Percentiles rank a stretch among this genome's conserved stretches.
These are phyloP conservation scores for Pseudofabraea citricarpa DNA, from an alignment of 2,329 filamentous ascomycete species.

Conservation along the genomic window DNA sequence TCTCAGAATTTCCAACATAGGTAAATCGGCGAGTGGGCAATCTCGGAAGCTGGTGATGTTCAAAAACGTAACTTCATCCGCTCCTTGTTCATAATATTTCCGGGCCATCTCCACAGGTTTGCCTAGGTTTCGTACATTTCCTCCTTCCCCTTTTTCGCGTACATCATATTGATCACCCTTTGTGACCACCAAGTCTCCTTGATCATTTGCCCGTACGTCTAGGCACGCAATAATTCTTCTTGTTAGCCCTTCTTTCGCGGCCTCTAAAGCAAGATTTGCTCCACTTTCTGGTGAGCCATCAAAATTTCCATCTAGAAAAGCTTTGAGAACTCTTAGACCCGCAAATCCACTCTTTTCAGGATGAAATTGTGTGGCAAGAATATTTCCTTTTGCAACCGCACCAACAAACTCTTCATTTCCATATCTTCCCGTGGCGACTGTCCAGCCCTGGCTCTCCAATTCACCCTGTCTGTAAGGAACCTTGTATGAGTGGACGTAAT, in stretches of 20 bases:
- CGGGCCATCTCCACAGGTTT: constrained; percentile 95
- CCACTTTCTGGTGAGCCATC: constrained; percentile 32
- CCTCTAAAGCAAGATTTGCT: constrained; percentile 22
- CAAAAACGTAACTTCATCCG: constrained; percentile 94
- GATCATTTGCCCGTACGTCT: constrained; percentile 90
- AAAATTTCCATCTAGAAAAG: constrained; percentile 73
- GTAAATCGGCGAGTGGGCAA: constrained; percentile 84
- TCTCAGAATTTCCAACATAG: constrained; percentile 92
- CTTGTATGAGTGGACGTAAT: constrained; percentile 96
- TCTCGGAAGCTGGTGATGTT: constrained; percentile 99
- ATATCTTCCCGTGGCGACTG: constrained; percentile 85
- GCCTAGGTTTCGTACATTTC: constrained; percentile 82
- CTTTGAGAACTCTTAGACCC: constrained; percentile 75
- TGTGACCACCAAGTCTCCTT: constrained; percentile 92
- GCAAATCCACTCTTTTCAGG: constrained; percentile 95
- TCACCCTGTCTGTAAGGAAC: constrained; percentile 68
- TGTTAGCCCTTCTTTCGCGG: constrained; percentile 66
- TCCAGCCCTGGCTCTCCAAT: constrained; percentile 80
- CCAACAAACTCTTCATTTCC: constrained; percentile 87
- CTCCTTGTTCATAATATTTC: constrained; percentile 92
- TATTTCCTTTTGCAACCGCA: constrained; percentile 77
- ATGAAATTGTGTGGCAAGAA: constrained; percentile 94
- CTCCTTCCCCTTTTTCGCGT: constrained; percentile 70
- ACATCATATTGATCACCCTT: constrained; percentile 99
- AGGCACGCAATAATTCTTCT: constrained; percentile 91